Base-by-base conservation (phyloP, 2,329 filamentous ascomycete genomes). In the Sporothrix globosa region DNA sequence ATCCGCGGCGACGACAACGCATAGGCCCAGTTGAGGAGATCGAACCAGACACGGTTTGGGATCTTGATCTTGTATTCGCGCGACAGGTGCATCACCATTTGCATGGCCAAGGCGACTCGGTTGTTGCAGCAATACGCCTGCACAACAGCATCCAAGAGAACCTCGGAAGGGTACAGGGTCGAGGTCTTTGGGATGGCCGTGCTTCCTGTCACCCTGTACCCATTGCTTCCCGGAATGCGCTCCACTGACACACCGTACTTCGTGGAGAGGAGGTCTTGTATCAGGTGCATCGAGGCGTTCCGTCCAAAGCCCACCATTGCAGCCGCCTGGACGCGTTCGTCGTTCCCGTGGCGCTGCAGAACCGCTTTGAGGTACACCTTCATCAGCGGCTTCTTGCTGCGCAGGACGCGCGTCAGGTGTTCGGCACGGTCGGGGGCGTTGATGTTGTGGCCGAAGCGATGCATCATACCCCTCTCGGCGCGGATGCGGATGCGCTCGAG, bases 101-200 rank as follows among this genome's bases (percentile, higher is more conserved):
- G 83, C 34, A 90, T 76, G 14, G 87, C 91, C 1, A 83, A 81
- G 0, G 82, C 77, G 4, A 93, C 82, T 69, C 90, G 83, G 63
- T 86, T 88, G 78, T 90, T 92, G 72, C 83, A 84, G n/a, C 90
- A 86, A 73, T 90, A 91, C 0, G 84, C 82, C 76, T 92, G 88
- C 6, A 90, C 89, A n/a, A 94, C 80, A 10, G 89, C 85, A 69
- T 86, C 82, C 27, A 95, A 82, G 0, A 94, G 82, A 2, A 82
- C 80, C 9, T 77, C 73, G 0, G 86, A 87, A 2, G 92, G 92
- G 67, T 82, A 81, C 44, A 90, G 78, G 9, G 86, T 84, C 0
- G 86, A 89, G 39, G 83, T 81, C 0, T 74, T 75, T 0, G 81
- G 76, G 56, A 86, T 81, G n/a, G 81, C 79, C 19, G 77, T 80